Conservation (phyloP, 805 yeast genomes). For the Wickerhamiella domercqiae region DNA sequence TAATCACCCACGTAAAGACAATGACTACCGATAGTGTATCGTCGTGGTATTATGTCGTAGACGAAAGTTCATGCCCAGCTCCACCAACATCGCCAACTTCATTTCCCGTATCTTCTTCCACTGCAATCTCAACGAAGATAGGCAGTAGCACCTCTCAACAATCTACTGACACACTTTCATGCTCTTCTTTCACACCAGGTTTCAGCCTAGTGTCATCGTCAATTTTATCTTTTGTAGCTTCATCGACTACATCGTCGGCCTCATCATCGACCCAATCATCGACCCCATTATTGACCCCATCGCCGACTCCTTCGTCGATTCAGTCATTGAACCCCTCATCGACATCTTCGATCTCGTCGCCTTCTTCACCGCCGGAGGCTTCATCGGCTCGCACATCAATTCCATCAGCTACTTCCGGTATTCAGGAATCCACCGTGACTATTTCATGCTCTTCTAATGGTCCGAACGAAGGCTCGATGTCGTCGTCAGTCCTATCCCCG, state of each 20-base stretch:
- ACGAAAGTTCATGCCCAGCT: background rate
- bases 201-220: background rate
- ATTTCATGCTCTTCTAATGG: background rate
- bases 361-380: background rate
- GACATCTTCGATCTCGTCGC: background rate
- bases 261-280: background rate
- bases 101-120: background rate
- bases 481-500: background rate
- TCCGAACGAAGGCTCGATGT: background rate
- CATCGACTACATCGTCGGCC: background rate
- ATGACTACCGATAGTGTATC: background rate
- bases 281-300: background rate
- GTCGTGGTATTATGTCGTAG: background rate
- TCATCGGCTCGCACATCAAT: background rate
- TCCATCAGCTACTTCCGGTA: background rate
- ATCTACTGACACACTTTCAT: background rate
- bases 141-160: background rate
- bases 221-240: too few relatives aligned
- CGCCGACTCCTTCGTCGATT: background rate
- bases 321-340: background rate
- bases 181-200: background rate
- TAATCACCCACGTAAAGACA: background rate
- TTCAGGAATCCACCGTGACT: background rate
- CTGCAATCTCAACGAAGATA: background rate
- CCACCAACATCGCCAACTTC: background rate